phyloP scores from a whole-genome alignment of 805 yeast species.

The Aciculoconidium aculeatum region DNA sequence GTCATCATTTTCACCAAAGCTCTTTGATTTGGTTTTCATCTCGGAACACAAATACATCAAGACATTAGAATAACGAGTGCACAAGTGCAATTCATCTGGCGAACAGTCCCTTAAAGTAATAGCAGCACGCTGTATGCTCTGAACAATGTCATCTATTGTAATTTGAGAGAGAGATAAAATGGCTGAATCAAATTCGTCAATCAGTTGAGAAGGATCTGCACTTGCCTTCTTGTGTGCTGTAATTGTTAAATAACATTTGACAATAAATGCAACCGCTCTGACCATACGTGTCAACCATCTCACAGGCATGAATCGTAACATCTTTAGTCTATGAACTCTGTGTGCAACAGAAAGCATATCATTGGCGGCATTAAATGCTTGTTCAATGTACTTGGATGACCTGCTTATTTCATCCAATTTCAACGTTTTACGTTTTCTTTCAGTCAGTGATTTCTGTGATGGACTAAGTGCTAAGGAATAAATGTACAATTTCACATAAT shows the following conservation, averaged over 20 bases:
- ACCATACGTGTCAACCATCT: conserved; percentile 85
- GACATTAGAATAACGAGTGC: conserved; percentile 73
- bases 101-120: conserved; percentile 71
- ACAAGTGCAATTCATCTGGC: conserved; percentile 83
- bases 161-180: conserved; percentile 57
- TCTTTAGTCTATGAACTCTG: conserved; percentile 56
- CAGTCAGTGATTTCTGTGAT: conserved; percentile 17
- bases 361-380: conserved; percentile 80
- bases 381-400: conserved; percentile 70
- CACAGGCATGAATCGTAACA: conserved; percentile 80
- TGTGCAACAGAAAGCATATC: conserved; percentile 69
- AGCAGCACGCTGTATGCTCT: conserved; percentile 66
- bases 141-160: conserved; percentile 64
- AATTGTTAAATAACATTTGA: conserved; percentile 72
- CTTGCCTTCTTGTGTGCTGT: conserved; percentile 38
- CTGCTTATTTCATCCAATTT: conserved; percentile 65
- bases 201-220: conserved; percentile 10
- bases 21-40: conserved; percentile 47
- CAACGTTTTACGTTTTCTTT: conserved; percentile 21
- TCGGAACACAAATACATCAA: conserved; percentile 72
- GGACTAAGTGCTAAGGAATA: conserved; percentile 73
- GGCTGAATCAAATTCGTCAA: conserved; percentile 38
- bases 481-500: conserved; percentile 77
- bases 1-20: conserved; percentile 8
- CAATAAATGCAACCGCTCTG: conserved; percentile 83